Percentiles rank a stretch among this genome's conserved stretches.
Conservation (phyloP, 176 grass and related monocot genomes). For the Pontederia paniculata region DNA sequence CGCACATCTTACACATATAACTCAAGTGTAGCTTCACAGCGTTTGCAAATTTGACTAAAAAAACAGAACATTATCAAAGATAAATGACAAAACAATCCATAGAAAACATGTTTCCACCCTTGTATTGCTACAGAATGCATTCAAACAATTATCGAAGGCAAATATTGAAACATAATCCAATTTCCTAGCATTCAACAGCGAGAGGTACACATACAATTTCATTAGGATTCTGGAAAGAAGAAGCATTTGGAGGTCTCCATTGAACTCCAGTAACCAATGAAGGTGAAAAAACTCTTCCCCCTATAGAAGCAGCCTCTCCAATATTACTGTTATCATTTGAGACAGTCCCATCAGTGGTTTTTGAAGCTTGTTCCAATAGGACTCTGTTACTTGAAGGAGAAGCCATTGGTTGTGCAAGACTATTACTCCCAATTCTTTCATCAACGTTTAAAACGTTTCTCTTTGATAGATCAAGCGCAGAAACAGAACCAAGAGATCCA, state of each 20-base stretch:
- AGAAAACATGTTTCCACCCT: too few species aligned
- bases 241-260: conserved; percentile 55
- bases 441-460: conserved; percentile 14
- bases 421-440: conserved; percentile 18
- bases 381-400: conserved; percentile 15
- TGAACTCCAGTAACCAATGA: conserved; percentile 63
- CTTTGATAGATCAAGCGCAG: conserved; percentile 16
- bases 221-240: conserved; percentile 68
- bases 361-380: conserved; percentile 32
- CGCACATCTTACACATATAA: too few species aligned
- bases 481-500: conserved; percentile 23
- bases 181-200: too few species aligned
- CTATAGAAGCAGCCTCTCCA: conserved; percentile 42
- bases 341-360: conserved; percentile 40
- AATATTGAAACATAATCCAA: too few species aligned
- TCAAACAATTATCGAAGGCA: too few species aligned
- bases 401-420: conserved; percentile 7
- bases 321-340: conserved; percentile 38
- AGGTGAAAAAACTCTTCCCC: conserved; percentile 61
- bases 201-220: conserved; percentile 48
- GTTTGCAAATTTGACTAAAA: too few species aligned
- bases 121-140: too few species aligned
- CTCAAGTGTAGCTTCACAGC: too few species aligned
- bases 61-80: too few species aligned
- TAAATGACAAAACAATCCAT: too few species aligned